Evolutionary conservation across 768 basidiomycete species (phyloP), one percentile per base, ranked within the genome.

Genomic region (Paxillus rubicundulus): DNA sequence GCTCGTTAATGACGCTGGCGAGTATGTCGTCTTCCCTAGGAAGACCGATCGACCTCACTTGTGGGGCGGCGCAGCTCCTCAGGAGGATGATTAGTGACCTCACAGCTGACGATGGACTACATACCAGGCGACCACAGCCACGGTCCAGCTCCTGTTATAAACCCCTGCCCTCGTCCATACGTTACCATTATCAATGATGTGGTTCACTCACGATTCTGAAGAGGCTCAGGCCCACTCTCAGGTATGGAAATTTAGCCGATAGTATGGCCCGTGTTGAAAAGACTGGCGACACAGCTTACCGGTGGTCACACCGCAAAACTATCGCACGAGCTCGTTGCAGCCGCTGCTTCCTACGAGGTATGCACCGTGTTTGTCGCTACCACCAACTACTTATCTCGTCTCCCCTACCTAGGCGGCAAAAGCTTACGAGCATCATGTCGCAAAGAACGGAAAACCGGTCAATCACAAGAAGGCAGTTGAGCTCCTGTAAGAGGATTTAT

Each of bases 331-430:
- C 21, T 63, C 45, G 43, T 69, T 49, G 63, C 64, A 3, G 61
- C 52, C 10, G 66, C 68, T 2, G 66, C 66, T 3, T 63, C 66
- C 9, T 68, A 63, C 45, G 68, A 68, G 53, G 66, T 50, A 46
- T 28, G 17, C 21, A 1, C 2, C 9, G 7, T 9, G 1, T 16
- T 14, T 5, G 8, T 7, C 13, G 41, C 4, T 28, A n/a, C 34
- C 30, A 12, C 4, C 13, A 17, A 24, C 14, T 8, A 39, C 53
- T 46, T 42, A 66, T 37, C 17, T 42, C 28, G 10, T 20, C 18
- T 30, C 28, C 27, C n/a, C 24, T 24, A 21, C 30, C 14, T 24
- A 70, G 67, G 67, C 62, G 18, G 67, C 67, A 5, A 70, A 70
- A 37, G 59, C 59, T 1, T 69, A 70, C 54, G 53, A 64, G 48